Evolutionary conservation across 2,329 filamentous ascomycete genomes (phyloP).

Genomic region (Calonectria crousiana): DNA sequence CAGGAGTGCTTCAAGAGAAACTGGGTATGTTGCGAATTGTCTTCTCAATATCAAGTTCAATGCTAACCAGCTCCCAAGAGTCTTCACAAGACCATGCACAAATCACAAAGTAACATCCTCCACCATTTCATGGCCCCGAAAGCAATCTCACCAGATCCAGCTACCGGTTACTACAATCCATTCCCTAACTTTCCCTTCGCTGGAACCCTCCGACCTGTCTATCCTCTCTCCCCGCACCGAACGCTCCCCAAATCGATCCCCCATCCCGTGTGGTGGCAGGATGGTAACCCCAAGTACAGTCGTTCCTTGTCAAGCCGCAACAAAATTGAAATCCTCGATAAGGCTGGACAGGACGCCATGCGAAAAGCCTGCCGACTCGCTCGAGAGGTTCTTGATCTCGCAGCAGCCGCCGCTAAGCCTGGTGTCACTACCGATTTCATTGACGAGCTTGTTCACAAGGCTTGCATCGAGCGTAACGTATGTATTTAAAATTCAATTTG

Average conservation of each 20-base stretch:
- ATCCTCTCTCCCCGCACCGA: slow-evolving; percentile 81
- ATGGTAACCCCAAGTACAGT: slow-evolving; percentile 78
- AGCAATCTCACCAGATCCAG: slow-evolving; percentile 91
- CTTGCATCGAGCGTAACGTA: slow-evolving; percentile 92
- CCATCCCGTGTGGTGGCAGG: slow-evolving; percentile 87
- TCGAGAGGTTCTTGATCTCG: slow-evolving; percentile 92
- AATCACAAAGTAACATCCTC: slow-evolving; percentile 81
- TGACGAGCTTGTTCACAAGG: slow-evolving; percentile 94
- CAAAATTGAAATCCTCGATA: slow-evolving; percentile 86
- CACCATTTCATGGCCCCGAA: slow-evolving; percentile 81
- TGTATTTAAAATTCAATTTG: slow-evolving; percentile 48
- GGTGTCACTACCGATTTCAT: slow-evolving; percentile 96
- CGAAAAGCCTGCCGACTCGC: slow-evolving; percentile 89
- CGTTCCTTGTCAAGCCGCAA: slow-evolving; percentile 75
- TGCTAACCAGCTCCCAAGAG: slow-evolving; percentile 61
- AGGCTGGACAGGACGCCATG: slow-evolving; percentile 88
- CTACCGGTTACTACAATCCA: slow-evolving; percentile 89
- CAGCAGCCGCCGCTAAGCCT: slow-evolving; percentile 85
- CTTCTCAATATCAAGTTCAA: slow-evolving; percentile 29
- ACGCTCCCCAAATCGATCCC: slow-evolving; percentile 83
- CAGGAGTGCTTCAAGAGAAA: slow-evolving; percentile 99
- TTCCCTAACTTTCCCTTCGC: slow-evolving; percentile 90
- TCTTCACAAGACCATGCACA: slow-evolving; percentile 80
- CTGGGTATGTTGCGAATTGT: slow-evolving; percentile 76
- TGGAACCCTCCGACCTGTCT: slow-evolving; percentile 86